Base-by-base conservation (phyloP, 2,329 filamentous ascomycete genomes). In the Dactylellina haptotyla region DNA sequence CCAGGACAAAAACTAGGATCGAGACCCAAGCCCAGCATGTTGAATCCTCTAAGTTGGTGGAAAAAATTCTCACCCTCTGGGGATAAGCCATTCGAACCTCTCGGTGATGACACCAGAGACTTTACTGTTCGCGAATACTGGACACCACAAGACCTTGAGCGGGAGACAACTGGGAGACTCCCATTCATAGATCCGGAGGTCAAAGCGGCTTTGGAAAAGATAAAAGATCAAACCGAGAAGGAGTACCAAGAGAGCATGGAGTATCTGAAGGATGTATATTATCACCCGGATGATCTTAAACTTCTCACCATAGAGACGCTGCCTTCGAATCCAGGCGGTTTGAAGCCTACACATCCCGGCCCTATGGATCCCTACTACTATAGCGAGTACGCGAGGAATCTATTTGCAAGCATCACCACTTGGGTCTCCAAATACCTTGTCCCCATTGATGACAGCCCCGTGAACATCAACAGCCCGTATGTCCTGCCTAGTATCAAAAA, bases 141-240 rank as follows among this genome's bases (percentile, higher is more conserved):
- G 67, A 59, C 67, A 4, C 1, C 4, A 12, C 18, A 64, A 39
- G 59, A 64, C 9, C 26, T 59, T 2, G 25, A 48, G 30, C n/a
- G 30, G 1, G 69, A 66, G 37, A 73, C 54, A 8, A 32, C 14
- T 9, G 61, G 69, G 14, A 53, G 54, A 18, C 61, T 59, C 18
- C 69, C 69, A 2, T 73, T 62, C 56, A 66, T 73, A 30, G 69
- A 73, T 16, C 69, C 69, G 18, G 69, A 73, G 20, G 53, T 66
- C 9, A 43, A 37, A 30, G 4, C 37, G 8, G 39, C 57, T 8
- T 41, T 73, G 6, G 14, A 16, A 25, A 3, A 4, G 18, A 18
- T 57, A 20, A 48, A 50, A 39, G 4, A 32, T 4, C 26, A 41
- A 0, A 39, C 61, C 9, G 14, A 50, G 5, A 9, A 56, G 14